phyloP scores from a whole-genome alignment of 2,329 filamentous ascomycete genomes.

The Trichophaea hybrida region DNA sequence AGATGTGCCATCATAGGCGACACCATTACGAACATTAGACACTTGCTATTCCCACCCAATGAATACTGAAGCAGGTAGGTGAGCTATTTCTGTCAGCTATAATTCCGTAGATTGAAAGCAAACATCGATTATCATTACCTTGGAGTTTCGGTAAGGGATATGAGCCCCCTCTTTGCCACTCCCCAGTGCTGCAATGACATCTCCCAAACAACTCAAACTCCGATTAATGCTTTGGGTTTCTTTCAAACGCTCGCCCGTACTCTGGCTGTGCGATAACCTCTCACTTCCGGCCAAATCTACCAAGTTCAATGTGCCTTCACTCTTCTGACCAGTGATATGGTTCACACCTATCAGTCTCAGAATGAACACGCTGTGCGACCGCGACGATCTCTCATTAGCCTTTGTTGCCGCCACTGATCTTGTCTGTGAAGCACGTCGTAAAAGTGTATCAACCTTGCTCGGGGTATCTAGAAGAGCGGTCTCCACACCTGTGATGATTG shows the following conservation, averaged over 20 bases:
- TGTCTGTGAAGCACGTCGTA: conserved; percentile 68
- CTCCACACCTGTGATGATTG: conserved; percentile 65
- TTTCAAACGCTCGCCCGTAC: conserved; percentile 71
- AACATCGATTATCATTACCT: conserved; percentile 37
- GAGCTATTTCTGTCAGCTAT: conserved; percentile 38
- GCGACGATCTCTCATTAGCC: conserved; percentile 84
- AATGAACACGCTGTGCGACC: conserved; percentile 93
- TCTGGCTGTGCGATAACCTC: conserved; percentile 71
- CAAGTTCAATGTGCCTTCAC: conserved; percentile 85
- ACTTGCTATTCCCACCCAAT: conserved; percentile 88
- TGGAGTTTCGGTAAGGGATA: conserved; percentile 89
- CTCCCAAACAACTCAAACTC: conserved; percentile 76
- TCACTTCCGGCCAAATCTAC: conserved; percentile 93
- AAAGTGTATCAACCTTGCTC: conserved; percentile 62
- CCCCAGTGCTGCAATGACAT: conserved; percentile 88
- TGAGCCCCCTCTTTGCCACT: conserved; percentile 62
- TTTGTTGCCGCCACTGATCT: conserved; percentile 92
- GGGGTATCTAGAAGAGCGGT: conserved; percentile 65
- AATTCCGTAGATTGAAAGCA: background rate
- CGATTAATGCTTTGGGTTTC: conserved; percentile 98
- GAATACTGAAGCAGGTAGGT: conserved; percentile 93
- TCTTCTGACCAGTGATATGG: conserved; percentile 59
- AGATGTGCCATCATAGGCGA: conserved; percentile 81
- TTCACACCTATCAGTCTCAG: conserved; percentile 56
- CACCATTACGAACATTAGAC: conserved; percentile 98